phyloP scores from a whole-genome alignment of 2,329 filamentous ascomycete genomes.

The Byssochlamys sp. region DNA sequence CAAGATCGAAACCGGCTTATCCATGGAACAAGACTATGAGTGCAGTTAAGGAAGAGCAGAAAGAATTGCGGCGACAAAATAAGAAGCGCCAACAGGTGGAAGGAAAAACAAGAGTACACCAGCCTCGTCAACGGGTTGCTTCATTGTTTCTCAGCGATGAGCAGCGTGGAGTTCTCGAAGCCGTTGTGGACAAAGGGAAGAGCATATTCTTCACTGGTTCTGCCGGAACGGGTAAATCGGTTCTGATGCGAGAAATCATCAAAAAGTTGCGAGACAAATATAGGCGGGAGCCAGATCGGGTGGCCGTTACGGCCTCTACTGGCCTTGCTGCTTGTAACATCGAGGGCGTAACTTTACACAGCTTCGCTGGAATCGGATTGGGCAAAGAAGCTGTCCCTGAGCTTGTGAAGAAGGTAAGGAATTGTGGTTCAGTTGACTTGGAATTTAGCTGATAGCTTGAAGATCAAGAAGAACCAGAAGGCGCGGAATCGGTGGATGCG shows the following conservation, averaged over 20 bases:
- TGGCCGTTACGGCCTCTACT: constrained; percentile 91
- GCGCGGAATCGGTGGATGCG: constrained; percentile 80
- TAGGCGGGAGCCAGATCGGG: constrained; percentile 63
- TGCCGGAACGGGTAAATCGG: constrained; percentile 91
- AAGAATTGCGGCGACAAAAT: constrained; percentile 55
- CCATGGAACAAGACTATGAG: constrained; percentile 68
- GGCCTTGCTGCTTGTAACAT: constrained; percentile 95
- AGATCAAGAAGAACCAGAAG: constrained; percentile 75
- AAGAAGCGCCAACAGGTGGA: constrained; percentile 42
- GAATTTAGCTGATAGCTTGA: constrained; percentile 9
- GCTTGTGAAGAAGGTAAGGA: constrained; percentile 62
- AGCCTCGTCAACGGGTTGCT: constrained; percentile 32
- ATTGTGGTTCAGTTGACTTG: neutral
- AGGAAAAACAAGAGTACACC: constrained; percentile 30
- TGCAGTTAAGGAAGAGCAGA: constrained; percentile 67
- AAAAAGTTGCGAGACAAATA: constrained; percentile 67
- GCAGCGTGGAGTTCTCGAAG: constrained; percentile 69
- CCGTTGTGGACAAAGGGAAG: constrained; percentile 69
- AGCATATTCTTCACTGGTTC: constrained; percentile 98
- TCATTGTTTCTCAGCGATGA: constrained; percentile 71
- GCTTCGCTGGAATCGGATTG: constrained; percentile 87
- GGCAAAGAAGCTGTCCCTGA: constrained; percentile 77
- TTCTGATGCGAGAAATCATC: constrained; percentile 88
- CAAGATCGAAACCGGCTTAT: constrained; percentile 34
- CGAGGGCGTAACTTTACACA: constrained; percentile 88